Conservation (phyloP, 345 rosid species). For the Laguncularia racemosa region DNA sequence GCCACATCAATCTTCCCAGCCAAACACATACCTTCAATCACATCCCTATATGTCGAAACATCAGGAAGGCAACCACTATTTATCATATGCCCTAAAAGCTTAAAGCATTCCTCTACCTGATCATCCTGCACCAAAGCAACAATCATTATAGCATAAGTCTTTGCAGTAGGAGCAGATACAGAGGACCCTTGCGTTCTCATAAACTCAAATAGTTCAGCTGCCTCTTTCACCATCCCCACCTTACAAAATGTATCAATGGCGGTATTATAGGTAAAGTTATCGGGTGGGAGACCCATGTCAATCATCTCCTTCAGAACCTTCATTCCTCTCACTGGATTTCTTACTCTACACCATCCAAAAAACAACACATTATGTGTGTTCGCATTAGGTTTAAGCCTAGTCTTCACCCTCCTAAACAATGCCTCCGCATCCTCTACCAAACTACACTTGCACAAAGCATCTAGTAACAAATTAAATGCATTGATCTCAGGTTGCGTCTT, state of each 20-base stretch:
- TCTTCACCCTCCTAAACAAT: constrained; percentile 49
- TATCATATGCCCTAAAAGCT: constrained; percentile 72
- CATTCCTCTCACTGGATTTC: constrained; percentile 70
- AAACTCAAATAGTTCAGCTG: constrained; percentile 69
- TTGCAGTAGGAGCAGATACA: constrained; percentile 82
- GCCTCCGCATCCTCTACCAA: constrained; percentile 61
- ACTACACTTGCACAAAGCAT: constrained; percentile 83
- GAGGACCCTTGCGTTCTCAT: constrained; percentile 79
- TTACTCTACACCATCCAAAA: constrained; percentile 90
- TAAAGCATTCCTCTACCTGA: constrained; percentile 56
- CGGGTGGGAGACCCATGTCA: constrained; percentile 62
- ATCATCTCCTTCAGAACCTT: constrained; percentile 77
- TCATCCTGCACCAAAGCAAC: constrained; percentile 53
- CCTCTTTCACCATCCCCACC: constrained; percentile 74
- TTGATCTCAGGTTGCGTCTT: constrained; percentile 87
- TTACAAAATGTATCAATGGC: constrained; percentile 80
- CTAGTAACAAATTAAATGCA: constrained; percentile 72
- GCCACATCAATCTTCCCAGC: constrained; percentile 75
- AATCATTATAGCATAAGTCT: constrained; percentile 66
- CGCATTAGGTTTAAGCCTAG: constrained; percentile 53
- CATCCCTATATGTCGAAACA: constrained; percentile 75
- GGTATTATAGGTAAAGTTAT: constrained; percentile 72
- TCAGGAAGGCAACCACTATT: constrained; percentile 87
- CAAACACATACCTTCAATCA: constrained; percentile 75
- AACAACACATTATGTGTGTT: constrained; percentile 68